These are phyloP conservation scores for Micractinium sp. DNA, from an alignment of 139 green algal genomes.

Conservation along the genomic window DNA sequence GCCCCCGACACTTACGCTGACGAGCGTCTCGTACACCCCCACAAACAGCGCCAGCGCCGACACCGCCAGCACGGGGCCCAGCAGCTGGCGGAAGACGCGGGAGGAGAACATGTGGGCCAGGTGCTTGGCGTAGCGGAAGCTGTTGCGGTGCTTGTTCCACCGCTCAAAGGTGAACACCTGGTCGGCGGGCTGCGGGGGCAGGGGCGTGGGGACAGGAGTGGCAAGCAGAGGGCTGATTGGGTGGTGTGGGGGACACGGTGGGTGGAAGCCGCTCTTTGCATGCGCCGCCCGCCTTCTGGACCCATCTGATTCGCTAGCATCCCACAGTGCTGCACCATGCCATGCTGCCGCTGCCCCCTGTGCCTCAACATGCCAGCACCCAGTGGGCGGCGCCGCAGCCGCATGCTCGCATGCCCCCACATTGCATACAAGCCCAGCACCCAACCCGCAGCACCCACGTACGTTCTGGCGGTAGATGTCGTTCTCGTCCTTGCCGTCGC, in stretches of 20 bases:
- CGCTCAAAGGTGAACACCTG: slow-evolving; percentile 48
- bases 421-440: background rate
- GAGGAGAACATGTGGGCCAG: slow-evolving; percentile 49
- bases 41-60: slow-evolving; percentile 35
- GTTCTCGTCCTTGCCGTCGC: slow-evolving; percentile 18
- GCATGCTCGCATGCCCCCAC: background rate
- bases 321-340: background rate
- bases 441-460: background rate
- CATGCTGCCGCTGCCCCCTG: background rate
- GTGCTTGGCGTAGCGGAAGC: slow-evolving; percentile 41
- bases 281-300: no score
- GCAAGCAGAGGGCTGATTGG: no score
- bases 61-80: slow-evolving; percentile 34
- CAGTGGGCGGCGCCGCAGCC: no score
- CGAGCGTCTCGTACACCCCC: slow-evolving; percentile 38
- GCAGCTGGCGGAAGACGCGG: slow-evolving; percentile 35
- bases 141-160: slow-evolving; percentile 46
- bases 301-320: no score
- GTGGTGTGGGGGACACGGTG: no score
- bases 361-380: background rate
- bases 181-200: slow-evolving; percentile 7
- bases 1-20: background rate
- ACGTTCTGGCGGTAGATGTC: slow-evolving; percentile 32
- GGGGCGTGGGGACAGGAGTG: background rate
- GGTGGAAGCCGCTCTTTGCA: background rate